These are phyloP conservation scores for Pisolithus microcarpus DNA, from an alignment of 768 basidiomycete genomes.

Conservation along the genomic window DNA sequence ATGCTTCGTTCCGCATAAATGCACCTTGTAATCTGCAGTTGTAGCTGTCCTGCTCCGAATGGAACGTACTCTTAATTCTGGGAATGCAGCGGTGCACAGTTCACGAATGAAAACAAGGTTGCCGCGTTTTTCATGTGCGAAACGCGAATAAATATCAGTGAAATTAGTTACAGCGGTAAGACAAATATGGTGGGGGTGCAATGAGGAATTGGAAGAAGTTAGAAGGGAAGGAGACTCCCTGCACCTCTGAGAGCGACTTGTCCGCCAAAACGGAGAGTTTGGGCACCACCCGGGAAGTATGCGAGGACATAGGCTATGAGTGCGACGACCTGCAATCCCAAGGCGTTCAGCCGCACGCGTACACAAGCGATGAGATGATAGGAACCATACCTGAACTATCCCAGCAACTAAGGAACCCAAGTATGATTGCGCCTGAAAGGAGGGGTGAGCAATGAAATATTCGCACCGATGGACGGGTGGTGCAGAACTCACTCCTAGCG, in stretches of 20 bases:
- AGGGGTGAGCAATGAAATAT: neutral
- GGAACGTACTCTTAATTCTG: no score
- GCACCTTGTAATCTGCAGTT: neutral
- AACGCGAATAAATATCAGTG: neutral
- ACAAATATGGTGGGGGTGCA: neutral
- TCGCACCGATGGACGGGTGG: neutral
- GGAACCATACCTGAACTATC: slow-evolving; percentile 57
- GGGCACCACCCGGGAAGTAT: slow-evolving; percentile 89
- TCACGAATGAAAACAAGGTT: no score
- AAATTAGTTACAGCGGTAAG: slow-evolving; percentile 2
- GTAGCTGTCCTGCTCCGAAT: no score
- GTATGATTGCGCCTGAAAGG: slow-evolving; percentile 71
- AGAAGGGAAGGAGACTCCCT: slow-evolving; percentile 75
- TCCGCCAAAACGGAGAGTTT: slow-evolving; percentile 74
- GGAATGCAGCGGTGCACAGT: no score
- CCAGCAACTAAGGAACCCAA: slow-evolving; percentile 81
- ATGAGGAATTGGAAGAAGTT: slow-evolving; percentile 11
- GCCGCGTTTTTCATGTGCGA: no score
- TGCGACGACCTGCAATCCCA: slow-evolving; percentile 53
- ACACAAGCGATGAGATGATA: neutral
- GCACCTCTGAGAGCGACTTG: slow-evolving; percentile 80
- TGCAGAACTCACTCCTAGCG: slow-evolving; percentile 61
- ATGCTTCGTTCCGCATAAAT: neutral
- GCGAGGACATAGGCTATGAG: slow-evolving; percentile 86
- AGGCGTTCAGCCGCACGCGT: neutral